These are phyloP conservation scores for Hanseniaspora sp. DNA, from an alignment of 1,139 yeast genomes.

Conservation along the genomic window DNA sequence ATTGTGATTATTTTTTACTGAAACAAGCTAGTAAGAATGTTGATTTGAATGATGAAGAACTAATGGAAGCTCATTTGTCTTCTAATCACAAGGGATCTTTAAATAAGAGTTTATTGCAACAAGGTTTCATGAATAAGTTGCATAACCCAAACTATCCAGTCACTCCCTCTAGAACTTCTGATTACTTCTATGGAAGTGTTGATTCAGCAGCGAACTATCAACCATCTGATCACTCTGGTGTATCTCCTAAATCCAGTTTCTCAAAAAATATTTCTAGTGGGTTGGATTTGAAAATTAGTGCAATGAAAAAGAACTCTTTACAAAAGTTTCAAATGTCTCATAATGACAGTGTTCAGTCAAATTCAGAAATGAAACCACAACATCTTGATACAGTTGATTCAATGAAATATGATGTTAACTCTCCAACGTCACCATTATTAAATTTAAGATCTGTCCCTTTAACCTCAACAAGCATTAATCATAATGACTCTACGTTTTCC, in stretches of 20 bases:
- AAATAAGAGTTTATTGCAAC: not conserved
- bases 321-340: conserved; percentile 3
- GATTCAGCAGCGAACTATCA: not conserved
- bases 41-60: not conserved
- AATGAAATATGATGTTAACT: not conserved
- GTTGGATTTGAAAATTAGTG: conserved; percentile 13
- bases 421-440: not conserved
- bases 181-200: not conserved
- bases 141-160: not conserved
- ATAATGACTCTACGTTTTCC: not conserved
- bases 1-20: conserved; percentile 45
- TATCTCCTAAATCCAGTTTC: conserved; percentile 17
- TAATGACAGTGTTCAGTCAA: not conserved
- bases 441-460: not conserved
- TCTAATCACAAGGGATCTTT: not conserved
- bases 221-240: conserved; percentile 8
- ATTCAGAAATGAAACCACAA: not conserved
- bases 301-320: conserved; percentile 13
- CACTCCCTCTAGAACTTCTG: not conserved
- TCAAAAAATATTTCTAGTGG: conserved; percentile 8
- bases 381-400: not conserved
- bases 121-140: conserved; percentile 14
- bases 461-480: not conserved
- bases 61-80: not conserved
- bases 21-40: conserved; percentile 35